Conservation (phyloP, 257 asterid species). For the Marsdenia floribunda region DNA sequence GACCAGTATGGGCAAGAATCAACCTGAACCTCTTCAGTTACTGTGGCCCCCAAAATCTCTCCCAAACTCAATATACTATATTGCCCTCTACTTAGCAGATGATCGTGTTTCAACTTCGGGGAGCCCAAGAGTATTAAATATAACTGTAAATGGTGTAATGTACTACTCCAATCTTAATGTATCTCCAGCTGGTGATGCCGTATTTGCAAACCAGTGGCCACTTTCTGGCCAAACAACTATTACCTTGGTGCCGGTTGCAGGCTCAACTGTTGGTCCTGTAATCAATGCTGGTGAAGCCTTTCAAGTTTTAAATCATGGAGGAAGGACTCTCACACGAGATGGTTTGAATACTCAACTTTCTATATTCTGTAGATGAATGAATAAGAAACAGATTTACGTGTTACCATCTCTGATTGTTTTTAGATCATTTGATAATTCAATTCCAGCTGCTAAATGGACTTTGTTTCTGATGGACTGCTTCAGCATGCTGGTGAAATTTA, state of each 20-base stretch:
- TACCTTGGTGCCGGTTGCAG: conserved; percentile 54
- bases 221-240: conserved; percentile 68
- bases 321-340: conserved; percentile 76
- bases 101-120: conserved; percentile 42
- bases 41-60: conserved; percentile 68
- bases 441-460: conserved; percentile 1
- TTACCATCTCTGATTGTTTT: not conserved
- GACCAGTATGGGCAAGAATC: conserved; percentile 37
- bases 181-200: conserved; percentile 56
- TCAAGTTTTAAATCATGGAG: conserved; percentile 53
- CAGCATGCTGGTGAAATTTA: not conserved
- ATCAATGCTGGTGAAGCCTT: conserved; percentile 91
- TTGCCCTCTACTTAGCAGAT: conserved; percentile 80
- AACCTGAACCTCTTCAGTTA: conserved; percentile 46
- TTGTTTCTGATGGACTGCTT: conserved; percentile 2
- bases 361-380: too few species aligned
- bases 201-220: conserved; percentile 73
- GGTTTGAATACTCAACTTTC: conserved; percentile 36
- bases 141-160: conserved; percentile 52
- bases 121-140: conserved; percentile 49
- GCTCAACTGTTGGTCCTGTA: conserved; percentile 71
- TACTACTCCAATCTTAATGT: conserved; percentile 59
- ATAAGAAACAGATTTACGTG: not conserved
- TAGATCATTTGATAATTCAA: not conserved
- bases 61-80: conserved; percentile 41